These are phyloP conservation scores for Phragmites australis DNA, from an alignment of 176 grass and related monocot species.

Conservation along the genomic window DNA sequence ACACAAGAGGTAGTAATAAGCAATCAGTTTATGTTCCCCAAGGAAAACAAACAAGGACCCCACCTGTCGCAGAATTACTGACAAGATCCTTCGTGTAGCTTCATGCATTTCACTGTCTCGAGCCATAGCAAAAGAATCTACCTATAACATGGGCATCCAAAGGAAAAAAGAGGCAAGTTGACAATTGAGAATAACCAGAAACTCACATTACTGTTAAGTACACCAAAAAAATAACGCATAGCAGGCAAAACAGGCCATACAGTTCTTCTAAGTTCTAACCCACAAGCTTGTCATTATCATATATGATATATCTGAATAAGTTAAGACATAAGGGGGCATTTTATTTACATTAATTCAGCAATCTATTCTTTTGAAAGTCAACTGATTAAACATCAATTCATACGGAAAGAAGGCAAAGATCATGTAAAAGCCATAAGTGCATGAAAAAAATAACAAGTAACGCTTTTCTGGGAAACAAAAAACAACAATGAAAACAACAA, in stretches of 20 bases:
- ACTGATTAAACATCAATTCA: neutral
- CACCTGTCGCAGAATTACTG: constrained; percentile 95
- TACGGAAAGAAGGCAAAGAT: neutral
- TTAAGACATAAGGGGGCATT: neutral
- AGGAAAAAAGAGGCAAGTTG: neutral
- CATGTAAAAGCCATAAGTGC: neutral
- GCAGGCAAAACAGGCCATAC: neutral
- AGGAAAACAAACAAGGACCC: constrained; percentile 14
- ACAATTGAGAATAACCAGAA: constrained; percentile 31
- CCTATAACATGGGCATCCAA: constrained; percentile 45
- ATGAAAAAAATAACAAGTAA: neutral
- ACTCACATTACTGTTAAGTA: constrained; percentile 8
- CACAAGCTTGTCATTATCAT: neutral
- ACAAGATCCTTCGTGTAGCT: constrained; percentile 93
- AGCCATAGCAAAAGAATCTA: constrained; percentile 89
- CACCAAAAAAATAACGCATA: neutral
- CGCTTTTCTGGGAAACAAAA: neutral
- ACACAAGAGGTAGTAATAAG: neutral
- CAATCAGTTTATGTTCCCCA: neutral
- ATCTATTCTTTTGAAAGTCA: neutral
- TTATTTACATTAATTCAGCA: neutral
- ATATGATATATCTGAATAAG: neutral
- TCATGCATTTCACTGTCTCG: constrained; percentile 96
- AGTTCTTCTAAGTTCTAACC: neutral
- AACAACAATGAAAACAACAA: neutral